Percentiles rank a stretch among this genome's conserved stretches.
These are phyloP conservation scores for Croton laevigatus DNA, from an alignment of 441 rosid species.

Conservation along the genomic window DNA sequence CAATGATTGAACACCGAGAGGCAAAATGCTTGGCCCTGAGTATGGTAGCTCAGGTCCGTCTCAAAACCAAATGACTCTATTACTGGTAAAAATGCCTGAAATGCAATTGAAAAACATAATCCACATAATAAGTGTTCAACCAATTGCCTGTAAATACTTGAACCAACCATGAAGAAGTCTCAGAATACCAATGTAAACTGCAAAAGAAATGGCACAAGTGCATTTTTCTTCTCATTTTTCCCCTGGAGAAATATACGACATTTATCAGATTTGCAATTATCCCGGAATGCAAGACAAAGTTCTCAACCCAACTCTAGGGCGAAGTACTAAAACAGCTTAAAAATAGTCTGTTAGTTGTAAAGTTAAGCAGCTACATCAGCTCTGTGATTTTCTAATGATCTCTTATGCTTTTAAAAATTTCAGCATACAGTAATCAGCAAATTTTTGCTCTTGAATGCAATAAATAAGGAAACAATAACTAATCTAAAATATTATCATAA, in stretches of 20 bases:
- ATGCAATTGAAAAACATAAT: slow-evolving; percentile 15
- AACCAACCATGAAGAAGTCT: background rate
- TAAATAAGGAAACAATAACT: too few relatives aligned
- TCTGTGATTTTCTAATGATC: background rate
- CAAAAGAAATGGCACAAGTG: too few relatives aligned
- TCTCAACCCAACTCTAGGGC: background rate
- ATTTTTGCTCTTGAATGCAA: too few relatives aligned
- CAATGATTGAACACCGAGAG: slow-evolving; percentile 78
- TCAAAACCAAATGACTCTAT: slow-evolving; percentile 89
- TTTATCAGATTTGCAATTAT: too few relatives aligned
- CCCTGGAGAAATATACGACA: too few relatives aligned
- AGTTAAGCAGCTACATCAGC: too few relatives aligned
- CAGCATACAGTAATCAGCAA: slow-evolving; percentile 3
- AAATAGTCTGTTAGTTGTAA: slow-evolving; percentile 11
- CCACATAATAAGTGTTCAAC: too few relatives aligned
- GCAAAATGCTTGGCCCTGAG: slow-evolving; percentile 88
- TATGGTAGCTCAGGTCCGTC: slow-evolving; percentile 84
- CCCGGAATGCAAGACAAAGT: background rate
- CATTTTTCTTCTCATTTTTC: too few relatives aligned
- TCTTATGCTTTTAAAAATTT: slow-evolving; percentile 1
- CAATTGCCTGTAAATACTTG: too few relatives aligned
- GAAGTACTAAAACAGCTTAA: background rate
- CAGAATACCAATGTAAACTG: background rate
- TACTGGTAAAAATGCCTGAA: slow-evolving; percentile 82
- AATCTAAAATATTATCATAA: background rate